Conservation (phyloP, 495 filamentous ascomycete species). For the Zalerion maritima region DNA sequence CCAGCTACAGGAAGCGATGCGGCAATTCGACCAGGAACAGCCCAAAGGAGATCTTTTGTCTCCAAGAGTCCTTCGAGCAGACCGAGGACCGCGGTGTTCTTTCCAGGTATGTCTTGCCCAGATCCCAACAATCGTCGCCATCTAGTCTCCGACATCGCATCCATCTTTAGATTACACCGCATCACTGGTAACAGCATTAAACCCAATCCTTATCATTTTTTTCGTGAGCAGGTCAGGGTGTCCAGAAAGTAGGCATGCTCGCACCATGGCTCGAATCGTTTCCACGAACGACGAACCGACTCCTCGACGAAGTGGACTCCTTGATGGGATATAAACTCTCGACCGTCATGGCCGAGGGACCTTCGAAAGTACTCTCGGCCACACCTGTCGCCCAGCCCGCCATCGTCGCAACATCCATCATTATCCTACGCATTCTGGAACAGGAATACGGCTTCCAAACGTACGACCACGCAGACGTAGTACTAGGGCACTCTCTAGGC, state of each 20-base stretch:
- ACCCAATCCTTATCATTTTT: background rate
- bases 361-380: conserved; percentile 55
- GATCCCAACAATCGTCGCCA: background rate
- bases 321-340: conserved; percentile 56
- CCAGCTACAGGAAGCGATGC: too few species aligned
- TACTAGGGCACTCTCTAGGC: conserved; percentile 85
- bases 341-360: conserved; percentile 64
- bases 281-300: conserved; percentile 51
- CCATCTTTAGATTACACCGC: background rate
- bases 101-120: conserved; percentile 46
- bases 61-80: too few species aligned
- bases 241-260: conserved; percentile 88
- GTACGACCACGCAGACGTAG: conserved; percentile 55
- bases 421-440: conserved; percentile 83
- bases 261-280: conserved; percentile 72
- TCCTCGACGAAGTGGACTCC: conserved; percentile 74
- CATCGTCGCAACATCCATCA: conserved; percentile 84
- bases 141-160: background rate
- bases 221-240: conserved; percentile 59
- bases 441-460: conserved; percentile 65
- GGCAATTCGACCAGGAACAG: too few species aligned
- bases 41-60: too few species aligned
- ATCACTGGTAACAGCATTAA: conserved; percentile 1
- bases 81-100: conserved; percentile 69
- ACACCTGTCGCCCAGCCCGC: conserved; percentile 89